A percentile compares a stretch with the other conserved stretches of the same genome.
Conservation (phyloP, 306 rosid genomes). For the Acacia melanoxylon region DNA sequence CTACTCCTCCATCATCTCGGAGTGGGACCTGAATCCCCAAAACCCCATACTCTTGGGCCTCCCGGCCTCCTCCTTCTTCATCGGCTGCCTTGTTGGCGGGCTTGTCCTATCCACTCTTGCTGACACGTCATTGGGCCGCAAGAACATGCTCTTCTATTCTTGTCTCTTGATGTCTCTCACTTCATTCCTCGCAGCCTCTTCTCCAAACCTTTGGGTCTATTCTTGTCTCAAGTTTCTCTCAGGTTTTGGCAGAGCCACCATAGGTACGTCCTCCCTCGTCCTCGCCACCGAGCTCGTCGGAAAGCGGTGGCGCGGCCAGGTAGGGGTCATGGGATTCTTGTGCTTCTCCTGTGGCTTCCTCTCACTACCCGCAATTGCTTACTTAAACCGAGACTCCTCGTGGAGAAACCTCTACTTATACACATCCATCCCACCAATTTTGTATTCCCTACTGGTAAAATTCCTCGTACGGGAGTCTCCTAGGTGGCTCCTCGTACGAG, state of each 20-base stretch:
- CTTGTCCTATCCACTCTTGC: constrained; percentile 40
- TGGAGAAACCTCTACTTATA: constrained; percentile 59
- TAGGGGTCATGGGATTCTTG: constrained; percentile 52
- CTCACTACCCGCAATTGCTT: constrained; percentile 46
- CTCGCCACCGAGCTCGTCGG: constrained; percentile 64
- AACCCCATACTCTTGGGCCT: constrained; percentile 39
- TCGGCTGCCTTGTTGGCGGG: constrained; percentile 37
- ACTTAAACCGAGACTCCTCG: constrained; percentile 23
- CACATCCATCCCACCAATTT: constrained; percentile 54
- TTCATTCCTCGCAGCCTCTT: constrained; percentile 42
- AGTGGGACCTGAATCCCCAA: constrained; percentile 48
- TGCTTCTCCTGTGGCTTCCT: constrained; percentile 55
- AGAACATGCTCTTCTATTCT: constrained; percentile 54
- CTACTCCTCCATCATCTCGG: constrained; percentile 47
- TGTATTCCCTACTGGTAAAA: constrained; percentile 38
- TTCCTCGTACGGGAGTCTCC: constrained; percentile 65
- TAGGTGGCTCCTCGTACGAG: constrained; percentile 62
- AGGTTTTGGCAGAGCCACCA: constrained; percentile 54
- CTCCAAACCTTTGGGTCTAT: constrained; percentile 56
- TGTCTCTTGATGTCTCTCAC: constrained; percentile 55
- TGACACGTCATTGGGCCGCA: constrained; percentile 53
- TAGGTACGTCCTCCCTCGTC: constrained; percentile 60
- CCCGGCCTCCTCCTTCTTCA: constrained; percentile 52
- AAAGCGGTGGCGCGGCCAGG: constrained; percentile 46
- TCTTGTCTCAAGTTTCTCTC: constrained; percentile 40